These are phyloP conservation scores for Meyerozyma smithsonii DNA, from an alignment of 1,139 yeast genomes.

Conservation along the genomic window DNA sequence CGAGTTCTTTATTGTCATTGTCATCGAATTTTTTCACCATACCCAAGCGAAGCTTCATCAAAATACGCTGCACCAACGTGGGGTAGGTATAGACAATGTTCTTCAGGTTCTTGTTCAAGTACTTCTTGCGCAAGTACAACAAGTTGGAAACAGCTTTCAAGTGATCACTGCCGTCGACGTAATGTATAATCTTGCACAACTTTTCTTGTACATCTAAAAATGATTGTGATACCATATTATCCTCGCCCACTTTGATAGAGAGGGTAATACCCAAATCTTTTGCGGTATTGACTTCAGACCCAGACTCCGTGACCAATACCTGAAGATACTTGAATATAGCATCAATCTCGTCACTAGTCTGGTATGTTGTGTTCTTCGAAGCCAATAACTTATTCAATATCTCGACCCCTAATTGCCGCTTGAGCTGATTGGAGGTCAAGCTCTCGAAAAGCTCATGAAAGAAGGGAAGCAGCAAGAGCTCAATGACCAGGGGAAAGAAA, in stretches of 20 bases:
- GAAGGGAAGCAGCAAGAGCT: conserved; percentile 27
- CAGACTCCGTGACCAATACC: conserved; percentile 32
- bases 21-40: conserved; percentile 24
- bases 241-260: conserved; percentile 29
- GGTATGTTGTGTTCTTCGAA: conserved; percentile 15
- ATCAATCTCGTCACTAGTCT: conserved; percentile 34
- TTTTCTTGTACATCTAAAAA: conserved; percentile 58
- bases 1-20: conserved; percentile 13
- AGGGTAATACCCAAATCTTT: conserved; percentile 35
- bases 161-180: conserved; percentile 37
- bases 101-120: conserved; percentile 49
- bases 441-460: conserved; percentile 40
- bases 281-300: conserved; percentile 26
- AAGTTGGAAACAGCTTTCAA: conserved; percentile 53
- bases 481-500: conserved; percentile 28
- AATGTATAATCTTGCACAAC: conserved; percentile 65
- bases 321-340: conserved; percentile 40
- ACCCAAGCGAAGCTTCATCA: conserved; percentile 55
- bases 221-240: conserved; percentile 27
- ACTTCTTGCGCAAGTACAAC: conserved; percentile 49
- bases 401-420: conserved; percentile 37
- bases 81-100: conserved; percentile 69
- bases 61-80: conserved; percentile 57
- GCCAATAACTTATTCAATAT: conserved; percentile 36
- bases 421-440: conserved; percentile 27